Conservation (phyloP, 2,329 filamentous ascomycete genomes). For the Fusarium praegraminearum region DNA sequence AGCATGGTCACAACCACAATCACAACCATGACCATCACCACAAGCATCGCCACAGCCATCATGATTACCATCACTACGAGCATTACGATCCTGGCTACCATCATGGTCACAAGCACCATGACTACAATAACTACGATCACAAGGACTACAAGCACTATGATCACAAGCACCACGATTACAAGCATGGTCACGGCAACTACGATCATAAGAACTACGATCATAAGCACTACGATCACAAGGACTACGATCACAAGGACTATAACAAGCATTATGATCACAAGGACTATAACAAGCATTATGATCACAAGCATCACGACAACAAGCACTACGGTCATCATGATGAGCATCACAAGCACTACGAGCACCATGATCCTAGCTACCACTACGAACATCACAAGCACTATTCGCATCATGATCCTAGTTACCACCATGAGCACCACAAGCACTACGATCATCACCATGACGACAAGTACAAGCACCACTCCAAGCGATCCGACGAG, state of each 20-base stretch:
- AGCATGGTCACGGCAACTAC: not conserved
- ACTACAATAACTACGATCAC: not conserved
- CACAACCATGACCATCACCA: constrained; percentile 22
- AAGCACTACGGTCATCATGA: not conserved
- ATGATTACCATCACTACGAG: constrained; percentile 14
- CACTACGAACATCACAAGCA: constrained; percentile 1
- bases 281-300: not conserved
- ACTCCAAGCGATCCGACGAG: constrained; percentile 16
- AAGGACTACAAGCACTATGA: not conserved
- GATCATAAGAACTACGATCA: not conserved
- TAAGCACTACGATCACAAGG: not conserved
- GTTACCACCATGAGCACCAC: constrained; percentile 6
- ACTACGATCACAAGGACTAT: not conserved
- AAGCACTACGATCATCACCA: constrained; percentile 18
- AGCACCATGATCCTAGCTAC: not conserved
- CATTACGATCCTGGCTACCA: constrained; percentile 1
- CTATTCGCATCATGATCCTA: not conserved
- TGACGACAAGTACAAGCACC: constrained; percentile 11
- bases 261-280: not conserved
- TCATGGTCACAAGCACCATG: not conserved
- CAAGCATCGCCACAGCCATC: constrained; percentile 23
- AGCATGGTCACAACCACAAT: constrained; percentile 16
- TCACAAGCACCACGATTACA: not conserved
- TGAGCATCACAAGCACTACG: not conserved
- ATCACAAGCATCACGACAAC: not conserved